A percentile compares a stretch with the other conserved stretches of the same genome.
phyloP scores from a whole-genome alignment of 352 stramenopile genomes.

The Vaucheria bursata region DNA sequence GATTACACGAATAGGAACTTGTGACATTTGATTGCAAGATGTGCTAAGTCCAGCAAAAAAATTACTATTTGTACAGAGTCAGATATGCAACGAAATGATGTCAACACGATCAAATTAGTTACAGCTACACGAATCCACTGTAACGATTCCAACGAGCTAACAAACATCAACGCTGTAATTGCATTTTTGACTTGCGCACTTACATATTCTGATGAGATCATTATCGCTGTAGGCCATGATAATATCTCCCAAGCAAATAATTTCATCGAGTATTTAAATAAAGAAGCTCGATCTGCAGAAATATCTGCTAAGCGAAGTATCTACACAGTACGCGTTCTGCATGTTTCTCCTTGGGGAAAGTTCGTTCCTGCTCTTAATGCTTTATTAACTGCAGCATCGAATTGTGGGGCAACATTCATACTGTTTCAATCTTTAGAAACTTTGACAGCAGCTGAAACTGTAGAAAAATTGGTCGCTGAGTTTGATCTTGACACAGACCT shows the following conservation, averaged over 20 bases:
- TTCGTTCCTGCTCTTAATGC: constrained; percentile 91
- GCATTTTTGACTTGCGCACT: constrained; percentile 22
- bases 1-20: too few species aligned
- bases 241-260: not conserved
- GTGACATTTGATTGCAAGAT: too few species aligned
- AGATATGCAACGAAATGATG: too few species aligned
- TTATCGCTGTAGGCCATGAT: constrained; percentile 20
- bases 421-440: constrained; percentile 73
- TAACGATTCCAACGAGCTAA: constrained; percentile 21
- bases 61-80: too few species aligned
- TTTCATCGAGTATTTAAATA: not conserved
- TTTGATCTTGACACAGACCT: constrained; percentile 64
- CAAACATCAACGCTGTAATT: constrained; percentile 23
- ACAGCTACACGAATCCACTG: constrained; percentile 23
- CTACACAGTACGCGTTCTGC: constrained; percentile 61
- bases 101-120: too few species aligned
- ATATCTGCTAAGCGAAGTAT: not conserved
- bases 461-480: constrained; percentile 58
- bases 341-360: constrained; percentile 81
- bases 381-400: constrained; percentile 63
- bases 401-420: constrained; percentile 32
- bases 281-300: not conserved
- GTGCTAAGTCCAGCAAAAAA: too few species aligned
- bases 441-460: constrained; percentile 52
- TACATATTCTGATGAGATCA: constrained; percentile 23